phyloP scores from a whole-genome alignment of 352 stramenopile species.

The Pythium guiyangense region DNA sequence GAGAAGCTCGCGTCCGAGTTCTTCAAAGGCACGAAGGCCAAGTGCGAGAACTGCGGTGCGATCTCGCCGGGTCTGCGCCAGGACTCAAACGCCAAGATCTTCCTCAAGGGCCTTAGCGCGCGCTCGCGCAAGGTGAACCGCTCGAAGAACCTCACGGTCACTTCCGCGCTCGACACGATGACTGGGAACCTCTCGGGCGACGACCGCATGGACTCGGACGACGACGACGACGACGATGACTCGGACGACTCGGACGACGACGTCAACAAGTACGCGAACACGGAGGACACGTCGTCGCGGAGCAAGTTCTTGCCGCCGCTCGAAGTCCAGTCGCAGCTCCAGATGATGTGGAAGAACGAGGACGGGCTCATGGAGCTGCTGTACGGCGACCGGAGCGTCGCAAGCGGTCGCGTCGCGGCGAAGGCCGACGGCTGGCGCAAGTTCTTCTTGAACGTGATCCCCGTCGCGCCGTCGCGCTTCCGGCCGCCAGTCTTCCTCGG shows the following conservation, averaged over 20 bases:
- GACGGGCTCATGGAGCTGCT: conserved; percentile 91
- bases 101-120: conserved; percentile 87
- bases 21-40: conserved; percentile 88
- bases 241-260: conserved; percentile 65
- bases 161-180: conserved; percentile 78
- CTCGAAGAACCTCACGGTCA: conserved; percentile 79
- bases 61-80: conserved; percentile 95
- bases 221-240: conserved; percentile 57
- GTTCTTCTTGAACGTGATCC: conserved; percentile 96
- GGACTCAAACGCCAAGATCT: conserved; percentile 97
- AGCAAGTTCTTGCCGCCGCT: conserved; percentile 94
- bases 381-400: conserved; percentile 85
- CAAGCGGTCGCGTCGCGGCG: conserved; percentile 42
- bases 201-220: conserved; percentile 18
- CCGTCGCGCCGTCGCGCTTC: conserved; percentile 97
- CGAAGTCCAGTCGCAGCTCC: conserved; percentile 94
- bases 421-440: conserved; percentile 82
- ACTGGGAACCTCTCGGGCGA: conserved; percentile 62
- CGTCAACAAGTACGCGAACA: conserved; percentile 33
- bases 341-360: conserved; percentile 94
- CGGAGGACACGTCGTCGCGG: conserved; percentile 58
- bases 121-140: conserved; percentile 79
- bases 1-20: conserved; percentile 88
- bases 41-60: conserved; percentile 97
- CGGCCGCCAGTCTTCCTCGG: conserved; percentile 96